Conservation (phyloP, 1,284 basidiomycete genomes). For the Boletus mariae region DNA sequence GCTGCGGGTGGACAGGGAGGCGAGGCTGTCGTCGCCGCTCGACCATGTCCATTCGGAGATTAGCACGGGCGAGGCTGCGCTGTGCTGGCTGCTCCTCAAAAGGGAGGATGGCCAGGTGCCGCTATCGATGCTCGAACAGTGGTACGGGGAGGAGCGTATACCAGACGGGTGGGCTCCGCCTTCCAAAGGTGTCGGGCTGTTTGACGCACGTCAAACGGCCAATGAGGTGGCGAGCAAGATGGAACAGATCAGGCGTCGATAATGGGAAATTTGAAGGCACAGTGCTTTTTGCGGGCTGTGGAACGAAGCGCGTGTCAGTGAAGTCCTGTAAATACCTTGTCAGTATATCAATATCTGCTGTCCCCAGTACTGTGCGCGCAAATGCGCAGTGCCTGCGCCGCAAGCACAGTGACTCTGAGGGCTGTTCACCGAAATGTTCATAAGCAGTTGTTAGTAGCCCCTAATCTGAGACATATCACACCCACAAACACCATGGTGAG, state of each 20-base stretch:
- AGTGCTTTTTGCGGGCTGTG: background rate
- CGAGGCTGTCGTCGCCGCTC: slow-evolving; percentile 42
- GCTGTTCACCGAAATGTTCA: slow-evolving; percentile 7
- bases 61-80: slow-evolving; percentile 55
- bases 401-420: too few relatives aligned
- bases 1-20: slow-evolving; percentile 46
- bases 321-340: slow-evolving; percentile 12
- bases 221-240: slow-evolving; percentile 28
- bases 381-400: background rate
- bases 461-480: slow-evolving; percentile 9
- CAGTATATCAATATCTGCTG: background rate
- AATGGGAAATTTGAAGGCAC: background rate
- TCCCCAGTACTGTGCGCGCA: background rate
- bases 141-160: slow-evolving; percentile 51
- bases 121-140: slow-evolving; percentile 36
- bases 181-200: slow-evolving; percentile 18
- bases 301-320: too few relatives aligned
- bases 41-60: slow-evolving; percentile 50
- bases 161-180: slow-evolving; percentile 46
- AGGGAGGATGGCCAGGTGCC: slow-evolving; percentile 35
- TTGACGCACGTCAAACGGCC: slow-evolving; percentile 24
- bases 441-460: slow-evolving; percentile 12
- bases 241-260: slow-evolving; percentile 22
- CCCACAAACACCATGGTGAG: slow-evolving; percentile 15
- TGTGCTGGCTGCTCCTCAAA: slow-evolving; percentile 45